Evolutionary conservation across 2,329 filamentous ascomycete genomes (phyloP).

Genomic region (Monosporascus sp.): DNA sequence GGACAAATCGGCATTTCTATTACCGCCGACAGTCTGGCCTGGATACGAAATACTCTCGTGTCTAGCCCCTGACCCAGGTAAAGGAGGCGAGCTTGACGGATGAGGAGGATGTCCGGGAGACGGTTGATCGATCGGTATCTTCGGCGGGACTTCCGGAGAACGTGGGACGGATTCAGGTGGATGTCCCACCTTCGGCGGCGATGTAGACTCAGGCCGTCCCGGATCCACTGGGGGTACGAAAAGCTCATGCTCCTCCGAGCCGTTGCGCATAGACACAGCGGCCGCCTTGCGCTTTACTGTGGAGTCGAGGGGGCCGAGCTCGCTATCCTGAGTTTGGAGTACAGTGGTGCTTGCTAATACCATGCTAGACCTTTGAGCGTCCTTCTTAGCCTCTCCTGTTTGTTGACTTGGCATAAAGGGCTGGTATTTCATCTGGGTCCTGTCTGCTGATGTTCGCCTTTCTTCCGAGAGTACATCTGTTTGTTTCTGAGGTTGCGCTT

Average conservation of each 20-base stretch:
- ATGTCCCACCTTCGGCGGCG: background rate
- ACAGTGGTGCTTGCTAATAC: slow-evolving; percentile 16
- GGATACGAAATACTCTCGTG: slow-evolving; percentile 15
- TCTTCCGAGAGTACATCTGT: slow-evolving; percentile 6
- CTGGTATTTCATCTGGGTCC: slow-evolving; percentile 13
- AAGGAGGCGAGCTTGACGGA: background rate
- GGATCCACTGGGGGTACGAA: background rate
- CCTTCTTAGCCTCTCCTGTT: slow-evolving; percentile 1
- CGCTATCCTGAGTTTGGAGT: slow-evolving; percentile 22
- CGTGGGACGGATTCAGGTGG: background rate
- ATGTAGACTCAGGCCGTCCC: background rate
- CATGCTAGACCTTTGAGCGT: slow-evolving; percentile 8
- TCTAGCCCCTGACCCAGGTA: slow-evolving; percentile 14
- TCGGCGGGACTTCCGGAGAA: background rate
- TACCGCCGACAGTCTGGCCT: background rate
- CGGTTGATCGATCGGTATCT: slow-evolving; percentile 2
- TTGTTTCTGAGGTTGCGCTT: slow-evolving; percentile 2
- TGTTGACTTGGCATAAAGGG: slow-evolving; percentile 14
- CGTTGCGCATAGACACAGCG: background rate
- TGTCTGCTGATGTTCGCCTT: background rate
- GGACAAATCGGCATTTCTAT: slow-evolving; percentile 3
- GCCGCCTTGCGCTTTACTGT: background rate
- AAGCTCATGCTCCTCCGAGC: background rate
- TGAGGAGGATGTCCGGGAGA: slow-evolving; percentile 1
- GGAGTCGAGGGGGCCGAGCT: slow-evolving; percentile 13